Conservation (phyloP, 768 basidiomycete species). For the Crepidotus variabilis region DNA sequence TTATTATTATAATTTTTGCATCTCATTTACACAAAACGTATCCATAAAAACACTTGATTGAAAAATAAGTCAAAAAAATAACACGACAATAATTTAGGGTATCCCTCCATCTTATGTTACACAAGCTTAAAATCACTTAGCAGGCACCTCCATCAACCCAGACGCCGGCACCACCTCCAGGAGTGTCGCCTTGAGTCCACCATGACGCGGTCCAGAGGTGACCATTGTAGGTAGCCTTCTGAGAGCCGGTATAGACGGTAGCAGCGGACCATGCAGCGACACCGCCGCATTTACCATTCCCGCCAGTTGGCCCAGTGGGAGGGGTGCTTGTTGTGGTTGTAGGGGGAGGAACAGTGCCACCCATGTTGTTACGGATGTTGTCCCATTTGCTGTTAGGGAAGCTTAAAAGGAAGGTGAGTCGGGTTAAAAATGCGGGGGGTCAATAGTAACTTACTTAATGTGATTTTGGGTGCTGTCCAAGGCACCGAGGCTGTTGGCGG, state of each 20-base stretch:
- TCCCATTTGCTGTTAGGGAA: conserved; percentile 70
- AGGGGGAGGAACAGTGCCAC: conserved; percentile 11
- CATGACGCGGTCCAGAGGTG: conserved; percentile 60
- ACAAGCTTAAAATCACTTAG: conserved; percentile 21
- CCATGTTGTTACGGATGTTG: conserved; percentile 67
- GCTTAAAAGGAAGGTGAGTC: conserved; percentile 23
- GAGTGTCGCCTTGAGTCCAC: conserved; percentile 60
- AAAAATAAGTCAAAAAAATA: too few relatives aligned
- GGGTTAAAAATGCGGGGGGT: background rate
- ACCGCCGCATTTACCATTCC: conserved; percentile 32
- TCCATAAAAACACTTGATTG: too few relatives aligned
- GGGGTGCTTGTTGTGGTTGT: conserved; percentile 19
- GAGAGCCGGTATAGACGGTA: conserved; percentile 6
- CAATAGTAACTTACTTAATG: conserved; percentile 36
- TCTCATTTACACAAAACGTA: too few relatives aligned
- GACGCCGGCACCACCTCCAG: conserved; percentile 52
- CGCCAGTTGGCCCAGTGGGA: conserved; percentile 12
- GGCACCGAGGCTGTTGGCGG: conserved; percentile 40
- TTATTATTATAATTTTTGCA: background rate
- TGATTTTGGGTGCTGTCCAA: conserved; percentile 67
- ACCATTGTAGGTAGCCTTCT: conserved; percentile 13
- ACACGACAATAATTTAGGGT: too few relatives aligned
- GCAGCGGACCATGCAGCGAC: conserved; percentile 47
- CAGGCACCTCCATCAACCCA: conserved; percentile 52
- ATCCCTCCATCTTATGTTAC: background rate